Evolutionary conservation across 306 rosid genomes (phyloP).

Genomic region (Sindora glabra): DNA sequence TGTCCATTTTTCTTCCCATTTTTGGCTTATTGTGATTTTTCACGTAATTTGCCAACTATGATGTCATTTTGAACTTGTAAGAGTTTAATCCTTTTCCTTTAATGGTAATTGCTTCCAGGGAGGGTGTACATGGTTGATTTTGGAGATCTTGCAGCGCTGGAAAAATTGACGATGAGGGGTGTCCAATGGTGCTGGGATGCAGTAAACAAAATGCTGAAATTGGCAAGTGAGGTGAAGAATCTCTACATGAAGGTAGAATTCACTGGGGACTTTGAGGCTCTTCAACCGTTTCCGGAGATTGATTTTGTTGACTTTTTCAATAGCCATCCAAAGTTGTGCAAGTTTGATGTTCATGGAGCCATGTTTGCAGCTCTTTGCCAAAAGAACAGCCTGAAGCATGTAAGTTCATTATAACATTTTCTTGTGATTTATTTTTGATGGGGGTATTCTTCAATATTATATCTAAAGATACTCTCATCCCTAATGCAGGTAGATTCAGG

Average conservation of each 20-base stretch:
- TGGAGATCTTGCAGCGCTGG: slow-evolving; percentile 63
- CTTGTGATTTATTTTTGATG: neutral
- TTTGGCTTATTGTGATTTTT: too few relatives aligned
- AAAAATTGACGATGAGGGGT: slow-evolving; percentile 72
- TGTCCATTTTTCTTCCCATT: neutral
- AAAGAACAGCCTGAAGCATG: slow-evolving; percentile 79
- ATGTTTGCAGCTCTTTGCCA: slow-evolving; percentile 99
- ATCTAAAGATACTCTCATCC: neutral
- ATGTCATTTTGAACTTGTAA: neutral
- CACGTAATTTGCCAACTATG: neutral
- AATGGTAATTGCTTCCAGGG: slow-evolving; percentile 39
- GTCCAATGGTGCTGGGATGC: slow-evolving; percentile 96
- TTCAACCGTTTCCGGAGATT: slow-evolving; percentile 89
- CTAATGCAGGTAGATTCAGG: slow-evolving; percentile 58
- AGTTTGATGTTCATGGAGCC: slow-evolving; percentile 91
- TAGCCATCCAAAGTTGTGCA: slow-evolving; percentile 64
- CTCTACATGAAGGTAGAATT: slow-evolving; percentile 95
- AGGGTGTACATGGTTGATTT: slow-evolving; percentile 88
- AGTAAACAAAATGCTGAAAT: slow-evolving; percentile 67
- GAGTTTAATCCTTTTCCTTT: neutral
- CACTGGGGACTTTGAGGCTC: slow-evolving; percentile 75
- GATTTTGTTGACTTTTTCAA: slow-evolving; percentile 92
- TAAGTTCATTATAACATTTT: slow-evolving; percentile 21
- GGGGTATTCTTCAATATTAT: neutral
- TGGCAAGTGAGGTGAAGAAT: slow-evolving; percentile 82